A percentile compares a stretch with the other conserved stretches of the same genome.
phyloP scores from a whole-genome alignment of 352 stramenopile genomes.

The Hyaloperonospora arabidopsidis region DNA sequence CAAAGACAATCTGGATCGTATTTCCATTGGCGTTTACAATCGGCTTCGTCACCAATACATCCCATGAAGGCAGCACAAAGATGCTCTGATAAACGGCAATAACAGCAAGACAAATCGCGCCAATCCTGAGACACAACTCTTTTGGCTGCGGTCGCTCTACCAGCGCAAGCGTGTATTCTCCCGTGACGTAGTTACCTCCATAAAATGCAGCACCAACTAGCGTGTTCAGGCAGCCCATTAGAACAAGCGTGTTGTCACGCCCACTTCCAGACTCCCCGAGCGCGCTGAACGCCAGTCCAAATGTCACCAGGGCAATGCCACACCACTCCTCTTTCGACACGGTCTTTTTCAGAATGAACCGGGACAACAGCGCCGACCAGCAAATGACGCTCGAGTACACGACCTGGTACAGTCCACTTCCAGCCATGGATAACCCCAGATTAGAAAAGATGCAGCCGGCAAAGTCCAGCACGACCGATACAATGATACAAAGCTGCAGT shows the following conservation, averaged over 20 bases:
- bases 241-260: conserved; percentile 57
- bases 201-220: conserved; percentile 77
- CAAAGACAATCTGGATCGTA: conserved; percentile 46
- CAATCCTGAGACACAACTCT: conserved; percentile 77
- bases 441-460: conserved; percentile 82
- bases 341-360: conserved; percentile 66
- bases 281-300: conserved; percentile 74
- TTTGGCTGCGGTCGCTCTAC: conserved; percentile 62
- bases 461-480: conserved; percentile 76
- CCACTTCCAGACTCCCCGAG: conserved; percentile 58
- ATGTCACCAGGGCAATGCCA: conserved; percentile 76
- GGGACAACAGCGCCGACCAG: conserved; percentile 77
- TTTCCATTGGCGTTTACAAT: conserved; percentile 71
- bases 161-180: conserved; percentile 77
- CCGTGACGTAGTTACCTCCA: conserved; percentile 78
- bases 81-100: conserved; percentile 74
- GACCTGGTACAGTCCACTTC: conserved; percentile 76
- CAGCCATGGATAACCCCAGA: conserved; percentile 71
- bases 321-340: conserved; percentile 70
- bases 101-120: conserved; percentile 56
- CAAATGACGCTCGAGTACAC: conserved; percentile 84
- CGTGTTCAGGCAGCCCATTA: conserved; percentile 83
- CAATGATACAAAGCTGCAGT: conserved; percentile 52
- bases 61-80: conserved; percentile 73
- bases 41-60: conserved; percentile 63